A percentile compares a stretch with the other conserved stretches of the same genome.
Evolutionary conservation across 1,284 basidiomycete genomes (phyloP).

Genomic region (Agroathelia rolfsii): DNA sequence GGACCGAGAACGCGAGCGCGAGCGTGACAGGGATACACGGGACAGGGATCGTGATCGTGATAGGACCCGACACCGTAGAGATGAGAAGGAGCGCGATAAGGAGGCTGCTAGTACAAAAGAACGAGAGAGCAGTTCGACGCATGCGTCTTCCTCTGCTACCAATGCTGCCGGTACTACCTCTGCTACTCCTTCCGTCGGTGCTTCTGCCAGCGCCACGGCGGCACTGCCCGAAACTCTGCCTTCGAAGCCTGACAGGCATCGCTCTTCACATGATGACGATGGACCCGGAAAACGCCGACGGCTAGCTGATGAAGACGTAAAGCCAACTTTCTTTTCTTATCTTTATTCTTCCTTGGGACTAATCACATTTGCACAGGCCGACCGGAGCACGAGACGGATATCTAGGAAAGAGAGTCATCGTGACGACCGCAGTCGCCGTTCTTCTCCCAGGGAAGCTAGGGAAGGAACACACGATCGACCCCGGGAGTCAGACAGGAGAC

Average conservation of each 20-base stretch:
- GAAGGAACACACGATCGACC: constrained; percentile 55
- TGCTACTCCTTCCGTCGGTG: constrained; percentile 21
- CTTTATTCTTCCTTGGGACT: constrained; percentile 12
- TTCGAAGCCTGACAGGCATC: constrained; percentile 53
- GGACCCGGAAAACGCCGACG: constrained; percentile 60
- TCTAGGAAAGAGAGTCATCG: constrained; percentile 68
- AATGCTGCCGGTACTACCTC: constrained; percentile 11
- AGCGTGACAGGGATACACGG: constrained; percentile 28
- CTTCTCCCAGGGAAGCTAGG: too few species aligned
- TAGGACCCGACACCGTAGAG: constrained; percentile 18
- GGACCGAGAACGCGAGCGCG: constrained; percentile 29
- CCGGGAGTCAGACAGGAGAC: constrained; percentile 59
- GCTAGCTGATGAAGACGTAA: constrained; percentile 57
- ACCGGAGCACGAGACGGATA: constrained; percentile 60
- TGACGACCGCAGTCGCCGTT: constrained; percentile 56
- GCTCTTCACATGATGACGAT: constrained; percentile 38
- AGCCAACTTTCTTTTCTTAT: constrained; percentile 7
- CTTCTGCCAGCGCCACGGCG: constrained; percentile 18
- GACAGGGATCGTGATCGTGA: constrained; percentile 21
- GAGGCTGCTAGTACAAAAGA: too few species aligned
- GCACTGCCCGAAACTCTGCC: constrained; percentile 34
- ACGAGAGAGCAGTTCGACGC: constrained; percentile 17
- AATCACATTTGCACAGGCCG: constrained; percentile 33
- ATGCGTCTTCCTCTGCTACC: constrained; percentile 9
- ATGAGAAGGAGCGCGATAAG: constrained; percentile 41